A percentile compares a stretch with the other conserved stretches of the same genome.
Evolutionary conservation across 371 early-diverging fungal genomes (phyloP).

Genomic region (Mucor racemosus): DNA sequence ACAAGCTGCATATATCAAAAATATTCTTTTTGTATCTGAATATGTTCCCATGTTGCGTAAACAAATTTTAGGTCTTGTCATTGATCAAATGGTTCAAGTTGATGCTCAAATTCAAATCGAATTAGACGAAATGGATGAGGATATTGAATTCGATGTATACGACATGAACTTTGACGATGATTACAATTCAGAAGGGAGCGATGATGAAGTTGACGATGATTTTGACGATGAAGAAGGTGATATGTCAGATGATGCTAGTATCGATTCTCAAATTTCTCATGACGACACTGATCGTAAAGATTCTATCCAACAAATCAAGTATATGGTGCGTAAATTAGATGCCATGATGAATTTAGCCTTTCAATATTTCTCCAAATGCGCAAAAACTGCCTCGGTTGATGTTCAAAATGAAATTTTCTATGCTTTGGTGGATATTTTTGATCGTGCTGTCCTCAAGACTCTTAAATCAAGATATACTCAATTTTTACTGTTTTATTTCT

Average conservation of each 20-base stretch:
- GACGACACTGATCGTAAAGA: constrained; percentile 29
- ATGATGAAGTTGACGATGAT: constrained; percentile 30
- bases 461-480: constrained; percentile 92
- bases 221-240: constrained; percentile 38
- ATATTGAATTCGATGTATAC: constrained; percentile 57
- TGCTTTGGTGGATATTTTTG: constrained; percentile 78
- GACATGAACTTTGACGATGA: constrained; percentile 47
- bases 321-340: constrained; percentile 84
- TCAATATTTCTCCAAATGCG: constrained; percentile 52
- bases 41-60: constrained; percentile 81
- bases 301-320: constrained; percentile 58
- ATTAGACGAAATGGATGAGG: constrained; percentile 88
- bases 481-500: constrained; percentile 86
- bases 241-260: constrained; percentile 25
- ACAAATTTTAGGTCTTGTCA: constrained; percentile 72
- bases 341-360: constrained; percentile 79
- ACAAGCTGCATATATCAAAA: constrained; percentile 77
- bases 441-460: constrained; percentile 80
- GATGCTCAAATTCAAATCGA: constrained; percentile 96
- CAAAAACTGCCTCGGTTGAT: constrained; percentile 16
- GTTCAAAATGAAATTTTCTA: constrained; percentile 62
- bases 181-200: constrained; percentile 48
- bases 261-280: constrained; percentile 29
- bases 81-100: constrained; percentile 85
- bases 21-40: constrained; percentile 71